Base-by-base conservation (phyloP, 2,329 filamentous ascomycete species). In the Lachnellula occidentalis region DNA sequence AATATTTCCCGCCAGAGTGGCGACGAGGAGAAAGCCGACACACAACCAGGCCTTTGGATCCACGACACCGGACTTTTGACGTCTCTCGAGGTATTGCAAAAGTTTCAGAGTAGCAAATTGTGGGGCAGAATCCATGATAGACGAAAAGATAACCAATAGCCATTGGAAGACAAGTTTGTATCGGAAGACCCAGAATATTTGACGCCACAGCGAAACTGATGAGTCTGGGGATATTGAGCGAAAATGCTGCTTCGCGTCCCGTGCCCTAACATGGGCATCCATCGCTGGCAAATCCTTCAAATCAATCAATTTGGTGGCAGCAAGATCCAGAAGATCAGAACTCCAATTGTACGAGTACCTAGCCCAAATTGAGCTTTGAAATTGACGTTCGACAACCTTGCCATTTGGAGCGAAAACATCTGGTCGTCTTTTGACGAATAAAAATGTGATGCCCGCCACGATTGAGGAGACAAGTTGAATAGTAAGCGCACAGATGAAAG, bases 271-370 rank as follows among this genome's bases (percentile, higher is more conserved):
- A 37, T 72, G 70, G 53, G 80, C 76, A 61, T 83, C 76, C 1
- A 86, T 76, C 1, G 27, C 27, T 31, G 27, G 27, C 27, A 90
- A 71, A 62, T 88, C 84, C 3, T 72, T 71, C 34, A 83, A 70
- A 31, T 85, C 78, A 2, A 90, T 76, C 42, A 78, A 78, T 62
- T 86, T 82, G 61, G 76, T 75, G 6, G 71, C 70, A 2, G 84
- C 82, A 24, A 76, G 67, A 1, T 70, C 66, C 15, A 91, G 74
- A 0, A 89, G 62, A 1, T 72, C 68, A 2, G 66, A 69, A 1
- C 79, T 75, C 87, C 87, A 92, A 51, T 73, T 72, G 71, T 83
- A 91, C 5, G 81, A 87, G 64, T 82, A 81, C 52, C 81, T 79
- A 50, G 72, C 77, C 54, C 85, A 75, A 2, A 82, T 77, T 3